Base-by-base conservation (phyloP, 2,329 filamentous ascomycete genomes). In the Exophiala alcalophila region DNA sequence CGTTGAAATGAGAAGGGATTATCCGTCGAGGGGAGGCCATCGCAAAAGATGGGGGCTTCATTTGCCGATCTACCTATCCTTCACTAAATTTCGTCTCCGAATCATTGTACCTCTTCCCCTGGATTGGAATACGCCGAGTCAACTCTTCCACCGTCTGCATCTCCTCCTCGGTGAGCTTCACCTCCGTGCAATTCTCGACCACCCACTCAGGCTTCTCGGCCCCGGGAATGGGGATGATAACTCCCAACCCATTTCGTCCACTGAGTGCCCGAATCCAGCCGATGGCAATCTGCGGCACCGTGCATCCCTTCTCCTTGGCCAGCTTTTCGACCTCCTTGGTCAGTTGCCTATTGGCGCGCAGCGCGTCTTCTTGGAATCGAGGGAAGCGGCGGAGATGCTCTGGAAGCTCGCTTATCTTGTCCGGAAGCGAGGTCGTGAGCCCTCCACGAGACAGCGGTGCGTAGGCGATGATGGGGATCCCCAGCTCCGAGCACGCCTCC, bases 211-310 rank as follows among this genome's bases (percentile, higher is more conserved):
- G 46, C 3, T 57, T 62, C 5, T 59, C 61, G 1, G 64, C 59
- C 4, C 67, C 67, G 5, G 67, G 66, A 37, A 70, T 69, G 0
- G 67, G 67, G 26, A 70, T 63, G 38, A 69, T 55, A 11, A 40
- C 14, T 24, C 37, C 23, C 33, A 29, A 25, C 27, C 34, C 32
- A 43, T 35, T 29, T 30, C 26, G 15, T 2, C 73, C 67, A 0
- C 76, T 76, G 55, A 84, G 79, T 6, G 71, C 71, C 49, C 81
- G 55, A 36, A 84, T 52, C 81, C 81, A 85, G 0, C 80, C 79
- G 19, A 84, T 64, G 1, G 76, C 73, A 40, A 85, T 57, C 57
- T 86, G 74, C 2, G 68, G 68, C 0, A 75, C 53, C 1, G 78
- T 79, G 21, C 67, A 67, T 2, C 65, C 69, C 61, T 83, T 83